Base-by-base conservation (phyloP, 129 eudicot species). In the Mikania micrantha region DNA sequence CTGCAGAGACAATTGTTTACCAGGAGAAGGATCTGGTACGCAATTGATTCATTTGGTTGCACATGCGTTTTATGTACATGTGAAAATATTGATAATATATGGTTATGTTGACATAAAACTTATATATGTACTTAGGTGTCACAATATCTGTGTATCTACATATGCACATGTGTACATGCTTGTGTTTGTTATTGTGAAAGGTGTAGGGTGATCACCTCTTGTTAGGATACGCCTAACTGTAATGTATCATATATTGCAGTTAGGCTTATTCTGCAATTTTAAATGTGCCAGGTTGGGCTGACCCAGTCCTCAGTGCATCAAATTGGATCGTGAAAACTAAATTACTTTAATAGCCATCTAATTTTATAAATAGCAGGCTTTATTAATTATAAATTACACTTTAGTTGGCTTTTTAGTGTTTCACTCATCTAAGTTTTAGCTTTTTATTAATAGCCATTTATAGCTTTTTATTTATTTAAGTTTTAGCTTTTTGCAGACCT, bases 1-100 rank as follows among this genome's bases (percentile, higher is more conserved):
- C 98, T 74, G 96, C 98, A 42, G 98, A 93, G 77, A 93, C 98
- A 16, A 93, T 93, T 70, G 90, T 93, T 41, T 86, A 73, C 71
- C 96, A 93, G 84, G 83, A 81, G 70, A 87, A 79, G 60, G 80
- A 88, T 77, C 72, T 88, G 95, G 98, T 93, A 84, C 61, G 62
- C 32, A 15, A 47, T 48, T 59, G 36, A 41, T 66, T 60, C 34
- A 35, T 12, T 74, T 75, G 48, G 28, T 66, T 76, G 16, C 21
- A 21, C 17, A 60, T 40, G 31, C 50, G 42, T 70, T 61, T 49
- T 48, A n/a, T 60, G 41, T 65, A 53, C 60, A 53, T 34, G 62
- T 52, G 77, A 32, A 45, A 44, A 13, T 32, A 28, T 4, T 8
- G n/a, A 34, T 45, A 71, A 44, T 20, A 60, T 34, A 56, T 12